A percentile compares a stretch with the other conserved stretches of the same genome.
These are phyloP conservation scores for Cryphonectria carpinicola DNA, from an alignment of 2,329 filamentous ascomycete genomes.

Conservation along the genomic window DNA sequence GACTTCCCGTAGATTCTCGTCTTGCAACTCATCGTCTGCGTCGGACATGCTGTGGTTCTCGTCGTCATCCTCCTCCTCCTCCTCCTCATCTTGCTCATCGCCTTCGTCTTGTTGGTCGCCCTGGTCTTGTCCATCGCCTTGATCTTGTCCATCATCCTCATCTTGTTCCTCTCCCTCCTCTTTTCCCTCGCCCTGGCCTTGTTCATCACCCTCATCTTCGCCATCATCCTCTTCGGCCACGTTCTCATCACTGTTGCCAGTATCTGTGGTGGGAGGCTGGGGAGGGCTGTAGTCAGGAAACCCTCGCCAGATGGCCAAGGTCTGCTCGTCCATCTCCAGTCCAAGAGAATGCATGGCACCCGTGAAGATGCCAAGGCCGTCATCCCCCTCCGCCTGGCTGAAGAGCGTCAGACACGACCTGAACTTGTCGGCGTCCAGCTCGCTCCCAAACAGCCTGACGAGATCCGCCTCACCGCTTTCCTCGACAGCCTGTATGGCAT, in stretches of 20 bases:
- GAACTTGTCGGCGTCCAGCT: slow-evolving; percentile 1
- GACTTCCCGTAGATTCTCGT: too few relatives aligned
- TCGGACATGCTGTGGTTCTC: background rate
- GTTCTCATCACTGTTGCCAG: background rate
- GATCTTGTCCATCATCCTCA: background rate
- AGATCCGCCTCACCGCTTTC: background rate
- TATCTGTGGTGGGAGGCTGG: background rate
- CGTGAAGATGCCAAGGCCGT: background rate
- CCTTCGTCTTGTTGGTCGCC: background rate
- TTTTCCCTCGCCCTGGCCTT: background rate
- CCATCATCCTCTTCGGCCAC: background rate
- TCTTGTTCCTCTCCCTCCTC: too few relatives aligned
- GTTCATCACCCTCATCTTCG: background rate
- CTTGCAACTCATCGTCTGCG: background rate
- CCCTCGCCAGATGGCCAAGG: background rate
- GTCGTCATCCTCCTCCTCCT: background rate
- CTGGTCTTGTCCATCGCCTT: too few relatives aligned
- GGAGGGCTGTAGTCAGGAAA: background rate
- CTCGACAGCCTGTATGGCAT: slow-evolving; percentile 5
- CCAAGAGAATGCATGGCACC: background rate
- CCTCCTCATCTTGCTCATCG: background rate
- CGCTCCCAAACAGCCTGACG: slow-evolving; percentile 18
- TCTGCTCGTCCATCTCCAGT: background rate
- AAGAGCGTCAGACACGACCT: slow-evolving; percentile 22
- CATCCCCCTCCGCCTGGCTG: background rate